Evolutionary conservation across 352 stramenopile genomes (phyloP).

Genomic region (Globisporangium iwayamae): DNA sequence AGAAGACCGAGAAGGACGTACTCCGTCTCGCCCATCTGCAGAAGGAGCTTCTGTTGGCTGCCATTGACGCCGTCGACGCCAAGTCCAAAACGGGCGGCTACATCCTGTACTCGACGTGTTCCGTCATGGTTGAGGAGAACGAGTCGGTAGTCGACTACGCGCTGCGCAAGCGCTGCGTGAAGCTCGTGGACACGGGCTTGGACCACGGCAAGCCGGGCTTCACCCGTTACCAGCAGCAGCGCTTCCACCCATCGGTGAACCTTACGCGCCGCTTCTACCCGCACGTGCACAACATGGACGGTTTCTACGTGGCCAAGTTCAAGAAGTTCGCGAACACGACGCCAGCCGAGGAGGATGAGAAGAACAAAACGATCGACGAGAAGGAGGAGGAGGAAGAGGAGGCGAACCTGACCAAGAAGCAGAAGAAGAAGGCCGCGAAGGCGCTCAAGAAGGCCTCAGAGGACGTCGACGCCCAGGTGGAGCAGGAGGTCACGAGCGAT

Average conservation of each 20-base stretch:
- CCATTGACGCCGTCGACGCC: conserved; percentile 97
- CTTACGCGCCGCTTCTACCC: conserved; percentile 98
- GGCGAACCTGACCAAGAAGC: conserved; percentile 74
- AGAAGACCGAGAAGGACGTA: conserved; percentile 93
- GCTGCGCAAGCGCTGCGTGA: conserved; percentile 97
- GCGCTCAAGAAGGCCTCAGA: conserved; percentile 65
- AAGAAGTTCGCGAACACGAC: conserved; percentile 97
- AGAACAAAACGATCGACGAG: conserved; percentile 78
- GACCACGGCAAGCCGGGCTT: conserved; percentile 95
- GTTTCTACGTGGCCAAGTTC: conserved; percentile 99
- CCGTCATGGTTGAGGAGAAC: conserved; percentile 91
- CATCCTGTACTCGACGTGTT: conserved; percentile 99
- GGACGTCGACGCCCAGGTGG: conserved; percentile 68
- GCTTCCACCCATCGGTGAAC: conserved; percentile 97
- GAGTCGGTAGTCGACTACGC: conserved; percentile 99
- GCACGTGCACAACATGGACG: conserved; percentile 99
- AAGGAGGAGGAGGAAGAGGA: conserved; percentile 69
- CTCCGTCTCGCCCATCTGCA: conserved; percentile 94
- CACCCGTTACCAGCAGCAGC: conserved; percentile 93
- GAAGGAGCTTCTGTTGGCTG: conserved; percentile 98
- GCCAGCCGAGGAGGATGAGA: conserved; percentile 67
- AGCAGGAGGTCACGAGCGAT: conserved; percentile 50
- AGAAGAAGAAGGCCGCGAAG: conserved; percentile 73
- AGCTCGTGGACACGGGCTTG: conserved; percentile 96
- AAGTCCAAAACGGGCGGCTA: conserved; percentile 96